Percentiles rank a stretch among this genome's conserved stretches.
phyloP scores from a whole-genome alignment of 768 basidiomycete species.

The Kondoa subrosea region DNA sequence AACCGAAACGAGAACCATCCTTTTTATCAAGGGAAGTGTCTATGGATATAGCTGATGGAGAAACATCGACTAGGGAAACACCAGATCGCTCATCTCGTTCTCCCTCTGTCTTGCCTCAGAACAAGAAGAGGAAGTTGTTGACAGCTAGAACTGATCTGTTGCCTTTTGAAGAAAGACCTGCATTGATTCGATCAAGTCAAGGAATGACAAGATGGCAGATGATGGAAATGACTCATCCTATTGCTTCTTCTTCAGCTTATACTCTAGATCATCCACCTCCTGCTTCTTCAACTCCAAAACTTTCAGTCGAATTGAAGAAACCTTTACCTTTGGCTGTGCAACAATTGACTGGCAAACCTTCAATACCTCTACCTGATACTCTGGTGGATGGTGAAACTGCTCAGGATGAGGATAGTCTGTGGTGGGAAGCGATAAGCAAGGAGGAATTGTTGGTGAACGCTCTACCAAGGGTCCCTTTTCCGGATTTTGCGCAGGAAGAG shows the following conservation, averaged over 20 bases:
- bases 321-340: conserved; percentile 4
- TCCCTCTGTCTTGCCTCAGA: background rate
- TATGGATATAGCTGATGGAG: conserved; percentile 8
- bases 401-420: conserved; percentile 32
- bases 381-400: background rate
- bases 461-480: background rate
- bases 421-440: conserved; percentile 59
- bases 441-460: conserved; percentile 30
- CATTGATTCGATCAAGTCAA: conserved; percentile 51
- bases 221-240: background rate
- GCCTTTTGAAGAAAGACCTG: conserved; percentile 50
- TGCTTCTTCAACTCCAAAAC: background rate
- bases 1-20: conserved; percentile 10
- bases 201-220: conserved; percentile 41
- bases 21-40: conserved; percentile 20
- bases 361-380: background rate
- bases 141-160: conserved; percentile 20
- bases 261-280: background rate
- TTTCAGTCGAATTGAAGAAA: background rate
- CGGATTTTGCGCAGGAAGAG: background rate
- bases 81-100: background rate
- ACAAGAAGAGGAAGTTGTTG: conserved; percentile 6
- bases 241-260: background rate
- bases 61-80: background rate
- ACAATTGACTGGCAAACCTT: background rate